Percentiles rank a stretch among this genome's conserved stretches.
Conservation (phyloP, 371 early-diverging fungal species). For the Conidiobolus incongruus region DNA sequence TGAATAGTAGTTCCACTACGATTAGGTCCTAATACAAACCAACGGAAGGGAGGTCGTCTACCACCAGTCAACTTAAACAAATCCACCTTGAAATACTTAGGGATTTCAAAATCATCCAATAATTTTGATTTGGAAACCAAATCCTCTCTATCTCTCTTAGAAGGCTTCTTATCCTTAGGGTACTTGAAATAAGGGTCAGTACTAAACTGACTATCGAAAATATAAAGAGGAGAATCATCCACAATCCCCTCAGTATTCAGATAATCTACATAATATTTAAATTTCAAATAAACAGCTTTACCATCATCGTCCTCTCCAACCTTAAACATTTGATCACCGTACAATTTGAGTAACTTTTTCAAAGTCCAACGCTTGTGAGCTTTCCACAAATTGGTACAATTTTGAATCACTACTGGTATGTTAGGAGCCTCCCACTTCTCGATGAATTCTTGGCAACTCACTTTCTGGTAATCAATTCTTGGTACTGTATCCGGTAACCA, state of each 20-base stretch:
- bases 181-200: slow-evolving; percentile 12
- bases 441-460: slow-evolving; percentile 20
- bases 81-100: slow-evolving; percentile 53
- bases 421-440: slow-evolving; percentile 24
- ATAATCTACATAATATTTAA: slow-evolving; percentile 47
- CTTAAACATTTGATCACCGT: slow-evolving; percentile 41
- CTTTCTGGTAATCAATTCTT: background rate
- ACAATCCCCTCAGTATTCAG: slow-evolving; percentile 20
- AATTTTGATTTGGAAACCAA: slow-evolving; percentile 14
- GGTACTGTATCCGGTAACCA: background rate
- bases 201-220: slow-evolving; percentile 48
- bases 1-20: slow-evolving; percentile 26
- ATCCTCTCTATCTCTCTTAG: too few species aligned
- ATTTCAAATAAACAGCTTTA: slow-evolving; percentile 38
- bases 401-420: slow-evolving; percentile 36
- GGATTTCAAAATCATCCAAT: slow-evolving; percentile 38
- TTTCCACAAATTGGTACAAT: slow-evolving; percentile 31
- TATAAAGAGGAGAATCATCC: slow-evolving; percentile 66
- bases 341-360: slow-evolving; percentile 14
- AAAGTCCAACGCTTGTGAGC: slow-evolving; percentile 31
- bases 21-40: slow-evolving; percentile 38
- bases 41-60: slow-evolving; percentile 35
- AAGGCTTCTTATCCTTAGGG: too few species aligned
- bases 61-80: slow-evolving; percentile 40
- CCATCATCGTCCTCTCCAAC: slow-evolving; percentile 63